phyloP scores from a whole-genome alignment of 306 rosid genomes.

The Dryas octopetala region DNA sequence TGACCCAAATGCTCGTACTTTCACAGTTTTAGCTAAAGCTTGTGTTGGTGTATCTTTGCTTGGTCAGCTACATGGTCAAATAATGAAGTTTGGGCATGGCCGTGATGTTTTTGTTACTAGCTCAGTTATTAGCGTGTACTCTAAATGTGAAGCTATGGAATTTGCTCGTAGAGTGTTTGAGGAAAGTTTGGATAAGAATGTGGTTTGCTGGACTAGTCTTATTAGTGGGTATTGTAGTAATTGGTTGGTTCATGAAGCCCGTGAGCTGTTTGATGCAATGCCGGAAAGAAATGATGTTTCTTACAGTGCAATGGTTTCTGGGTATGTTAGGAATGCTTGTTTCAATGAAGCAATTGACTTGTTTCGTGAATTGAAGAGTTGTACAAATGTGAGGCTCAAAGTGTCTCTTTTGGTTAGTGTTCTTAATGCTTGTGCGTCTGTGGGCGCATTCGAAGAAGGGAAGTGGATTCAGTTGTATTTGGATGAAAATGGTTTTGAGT shows the following conservation, averaged over 20 bases:
- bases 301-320: constrained; percentile 33
- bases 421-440: constrained; percentile 31
- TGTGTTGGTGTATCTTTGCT: not conserved
- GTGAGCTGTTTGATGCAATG: constrained; percentile 19
- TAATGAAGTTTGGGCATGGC: constrained; percentile 24
- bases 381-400: not conserved
- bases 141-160: constrained; percentile 14
- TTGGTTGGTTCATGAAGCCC: constrained; percentile 26
- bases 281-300: constrained; percentile 26
- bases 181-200: constrained; percentile 16
- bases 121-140: constrained; percentile 15
- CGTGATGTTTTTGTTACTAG: constrained; percentile 23
- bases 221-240: constrained; percentile 23
- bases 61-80: constrained; percentile 22
- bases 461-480: constrained; percentile 17
- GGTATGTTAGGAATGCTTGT: constrained; percentile 22
- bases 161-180: constrained; percentile 22
- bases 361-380: constrained; percentile 12
- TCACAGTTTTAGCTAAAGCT: constrained; percentile 14
- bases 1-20: constrained; percentile 29
- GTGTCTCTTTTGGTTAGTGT: constrained; percentile 22
- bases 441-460: constrained; percentile 31
- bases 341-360: constrained; percentile 24
- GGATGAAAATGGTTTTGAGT: constrained; percentile 10
- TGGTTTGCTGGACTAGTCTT: constrained; percentile 31